phyloP scores from a whole-genome alignment of 352 stramenopile genomes.

The Globisporangium parvum region DNA sequence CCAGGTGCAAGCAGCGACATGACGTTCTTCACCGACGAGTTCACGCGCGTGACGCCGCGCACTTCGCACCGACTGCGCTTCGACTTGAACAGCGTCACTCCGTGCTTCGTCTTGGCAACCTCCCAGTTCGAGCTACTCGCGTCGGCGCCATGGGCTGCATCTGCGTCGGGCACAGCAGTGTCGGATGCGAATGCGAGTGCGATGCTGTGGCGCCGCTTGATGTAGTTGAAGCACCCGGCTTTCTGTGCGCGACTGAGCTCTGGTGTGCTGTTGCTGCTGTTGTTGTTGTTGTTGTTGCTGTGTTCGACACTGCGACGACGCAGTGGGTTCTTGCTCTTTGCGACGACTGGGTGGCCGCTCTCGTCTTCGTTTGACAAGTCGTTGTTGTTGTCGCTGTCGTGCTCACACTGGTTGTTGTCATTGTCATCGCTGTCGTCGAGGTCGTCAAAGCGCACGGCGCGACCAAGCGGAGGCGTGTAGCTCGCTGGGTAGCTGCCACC shows the following conservation, averaged over 20 bases:
- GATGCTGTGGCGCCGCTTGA: conserved; percentile 65
- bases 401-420: conserved; percentile 1
- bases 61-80: conserved; percentile 68
- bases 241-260: conserved; percentile 63
- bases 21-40: conserved; percentile 78
- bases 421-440: conserved; percentile 21
- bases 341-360: background rate
- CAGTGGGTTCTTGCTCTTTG: background rate
- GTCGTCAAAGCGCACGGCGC: conserved; percentile 14
- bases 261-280: background rate
- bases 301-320: conserved; percentile 17
- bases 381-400: conserved; percentile 13
- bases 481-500: background rate
- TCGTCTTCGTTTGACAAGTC: conserved; percentile 11
- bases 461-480: conserved; percentile 8
- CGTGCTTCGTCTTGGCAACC: conserved; percentile 55
- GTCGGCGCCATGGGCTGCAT: conserved; percentile 2
- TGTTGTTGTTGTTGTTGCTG: too few species aligned
- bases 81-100: conserved; percentile 68
- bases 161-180: conserved; percentile 1
- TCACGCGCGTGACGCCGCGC: conserved; percentile 61
- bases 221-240: conserved; percentile 79
- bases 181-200: conserved; percentile 63
- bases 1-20: conserved; percentile 62
- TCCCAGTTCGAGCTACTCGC: conserved; percentile 43